Percentiles rank a stretch among this genome's conserved stretches.
Evolutionary conservation across 225 moss, liverwort and hornwort genomes (phyloP).

Genomic region (Thuidium tamariscinum): DNA sequence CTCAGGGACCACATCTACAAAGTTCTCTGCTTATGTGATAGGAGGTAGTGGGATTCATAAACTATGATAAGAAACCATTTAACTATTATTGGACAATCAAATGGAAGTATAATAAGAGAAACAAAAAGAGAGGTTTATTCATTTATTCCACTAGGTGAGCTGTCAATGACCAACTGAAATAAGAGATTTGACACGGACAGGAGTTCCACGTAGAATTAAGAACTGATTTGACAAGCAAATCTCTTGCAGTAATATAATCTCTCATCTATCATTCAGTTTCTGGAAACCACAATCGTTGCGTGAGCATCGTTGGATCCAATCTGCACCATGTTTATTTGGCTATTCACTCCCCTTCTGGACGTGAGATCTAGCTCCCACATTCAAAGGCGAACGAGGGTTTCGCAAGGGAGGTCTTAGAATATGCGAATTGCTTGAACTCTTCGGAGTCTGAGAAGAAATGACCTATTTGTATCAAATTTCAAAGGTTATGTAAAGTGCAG

Average conservation of each 20-base stretch:
- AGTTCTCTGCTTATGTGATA: background rate
- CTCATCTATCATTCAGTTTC: background rate
- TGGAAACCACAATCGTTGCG: background rate
- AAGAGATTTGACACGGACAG: background rate
- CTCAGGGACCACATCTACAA: background rate
- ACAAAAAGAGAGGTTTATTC: background rate
- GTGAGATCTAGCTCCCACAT: background rate
- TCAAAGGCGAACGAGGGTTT: background rate
- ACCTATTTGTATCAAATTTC: background rate
- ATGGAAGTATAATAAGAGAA: background rate
- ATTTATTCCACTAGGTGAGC: background rate
- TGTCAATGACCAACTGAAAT: background rate
- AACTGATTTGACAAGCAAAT: background rate
- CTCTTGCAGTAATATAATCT: background rate
- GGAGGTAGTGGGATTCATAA: background rate
- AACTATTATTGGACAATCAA: background rate
- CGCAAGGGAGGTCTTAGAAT: background rate
- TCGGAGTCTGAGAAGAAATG: background rate
- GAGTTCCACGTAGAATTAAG: background rate
- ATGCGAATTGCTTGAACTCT: background rate
- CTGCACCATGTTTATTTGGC: background rate
- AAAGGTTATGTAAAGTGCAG: background rate
- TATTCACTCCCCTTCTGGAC: background rate
- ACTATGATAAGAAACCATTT: background rate
- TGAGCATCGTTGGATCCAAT: background rate